Evolutionary conservation across 495 filamentous ascomycete genomes (phyloP).

Genomic region (Astrothelium subdiscretum): DNA sequence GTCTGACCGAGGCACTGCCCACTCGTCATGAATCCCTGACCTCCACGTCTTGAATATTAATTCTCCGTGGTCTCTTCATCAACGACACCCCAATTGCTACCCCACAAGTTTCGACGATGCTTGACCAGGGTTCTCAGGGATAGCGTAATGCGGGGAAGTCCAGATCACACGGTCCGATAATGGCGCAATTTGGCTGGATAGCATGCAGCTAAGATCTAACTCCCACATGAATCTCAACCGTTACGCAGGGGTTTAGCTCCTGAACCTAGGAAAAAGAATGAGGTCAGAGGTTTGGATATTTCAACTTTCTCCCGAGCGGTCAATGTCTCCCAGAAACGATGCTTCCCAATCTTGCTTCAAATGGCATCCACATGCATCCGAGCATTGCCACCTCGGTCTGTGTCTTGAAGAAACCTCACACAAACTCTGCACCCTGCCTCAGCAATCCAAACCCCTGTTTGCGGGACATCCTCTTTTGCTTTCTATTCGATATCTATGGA

Average conservation of each 20-base stretch:
- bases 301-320: neutral
- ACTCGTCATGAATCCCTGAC: too few relatives aligned
- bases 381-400: neutral
- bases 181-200: neutral
- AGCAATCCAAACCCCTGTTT: neutral
- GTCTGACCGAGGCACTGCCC: too few relatives aligned
- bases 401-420: neutral
- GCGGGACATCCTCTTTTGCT: neutral
- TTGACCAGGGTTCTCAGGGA: neutral
- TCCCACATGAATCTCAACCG: neutral
- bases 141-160: neutral
- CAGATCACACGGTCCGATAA: neutral
- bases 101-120: neutral
- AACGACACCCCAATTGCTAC: neutral
- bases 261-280: neutral
- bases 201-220: neutral
- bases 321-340: neutral
- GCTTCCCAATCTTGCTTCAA: too few relatives aligned
- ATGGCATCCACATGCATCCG: neutral
- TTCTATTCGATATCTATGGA: neutral
- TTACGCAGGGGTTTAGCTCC: neutral
- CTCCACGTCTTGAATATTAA: too few relatives aligned
- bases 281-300: neutral
- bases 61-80: too few relatives aligned
- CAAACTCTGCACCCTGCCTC: neutral